phyloP scores from a whole-genome alignment of 345 rosid species.

The Pseudoturritis turrita region DNA sequence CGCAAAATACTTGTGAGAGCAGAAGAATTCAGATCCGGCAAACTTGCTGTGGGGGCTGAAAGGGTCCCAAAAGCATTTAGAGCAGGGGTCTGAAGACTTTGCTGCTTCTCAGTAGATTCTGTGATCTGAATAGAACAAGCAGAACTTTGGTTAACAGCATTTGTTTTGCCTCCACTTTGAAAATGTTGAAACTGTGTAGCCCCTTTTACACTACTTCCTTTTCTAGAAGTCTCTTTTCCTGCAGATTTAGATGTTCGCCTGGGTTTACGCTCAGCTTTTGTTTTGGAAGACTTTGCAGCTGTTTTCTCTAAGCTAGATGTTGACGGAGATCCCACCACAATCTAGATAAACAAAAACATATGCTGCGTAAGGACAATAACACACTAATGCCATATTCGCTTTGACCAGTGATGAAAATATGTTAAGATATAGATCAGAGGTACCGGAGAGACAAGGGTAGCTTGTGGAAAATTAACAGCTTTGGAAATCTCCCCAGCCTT shows the following conservation, averaged over 20 bases:
- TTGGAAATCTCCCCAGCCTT: conserved; percentile 43
- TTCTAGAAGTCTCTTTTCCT: conserved; percentile 59
- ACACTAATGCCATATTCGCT: not conserved
- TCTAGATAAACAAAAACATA: conserved; percentile 38
- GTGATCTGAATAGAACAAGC: conserved; percentile 43
- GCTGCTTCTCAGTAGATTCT: conserved; percentile 61
- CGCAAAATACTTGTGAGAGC: conserved; percentile 51
- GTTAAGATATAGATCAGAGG: not conserved
- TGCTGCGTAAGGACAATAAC: not conserved
- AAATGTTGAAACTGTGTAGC: conserved; percentile 34
- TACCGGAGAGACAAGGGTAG: conserved; percentile 43
- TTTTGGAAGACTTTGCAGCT: conserved; percentile 47
- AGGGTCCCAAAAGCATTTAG: conserved; percentile 50
- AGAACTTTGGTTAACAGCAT: conserved; percentile 38
- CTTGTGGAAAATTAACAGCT: conserved; percentile 35
- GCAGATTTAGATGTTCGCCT: conserved; percentile 62
- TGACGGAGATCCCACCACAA: conserved; percentile 53
- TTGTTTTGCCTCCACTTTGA: conserved; percentile 49
- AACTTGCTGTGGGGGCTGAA: conserved; percentile 43
- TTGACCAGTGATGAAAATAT: not conserved
- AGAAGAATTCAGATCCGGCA: conserved; percentile 68
- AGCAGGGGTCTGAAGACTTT: conserved; percentile 41
- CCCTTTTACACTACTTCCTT: conserved; percentile 46
- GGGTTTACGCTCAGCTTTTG: conserved; percentile 63
- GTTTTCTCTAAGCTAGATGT: conserved; percentile 41